A percentile compares a stretch with the other conserved stretches of the same genome.
phyloP scores from a whole-genome alignment of 768 basidiomycete species.

The Tylopilus sp. region DNA sequence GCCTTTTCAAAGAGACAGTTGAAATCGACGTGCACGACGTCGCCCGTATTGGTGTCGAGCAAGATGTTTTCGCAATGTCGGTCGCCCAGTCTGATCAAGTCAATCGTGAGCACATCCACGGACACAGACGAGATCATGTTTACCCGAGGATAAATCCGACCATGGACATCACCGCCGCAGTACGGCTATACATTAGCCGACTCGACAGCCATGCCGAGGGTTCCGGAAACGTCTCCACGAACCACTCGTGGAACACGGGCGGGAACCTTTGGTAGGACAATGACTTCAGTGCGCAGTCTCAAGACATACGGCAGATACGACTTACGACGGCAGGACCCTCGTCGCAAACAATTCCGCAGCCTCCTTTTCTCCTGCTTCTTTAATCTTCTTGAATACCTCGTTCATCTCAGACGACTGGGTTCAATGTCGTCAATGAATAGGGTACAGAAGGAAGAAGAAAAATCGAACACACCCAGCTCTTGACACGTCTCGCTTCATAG shows the following conservation, averaged over 20 bases:
- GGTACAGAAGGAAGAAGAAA: neutral
- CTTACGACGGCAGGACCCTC: conserved; percentile 59
- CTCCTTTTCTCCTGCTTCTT: conserved; percentile 45
- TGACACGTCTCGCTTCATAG: conserved; percentile 55
- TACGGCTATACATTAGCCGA: conserved; percentile 82
- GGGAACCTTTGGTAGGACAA: conserved; percentile 53
- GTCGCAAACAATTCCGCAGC: conserved; percentile 48
- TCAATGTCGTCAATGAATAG: neutral
- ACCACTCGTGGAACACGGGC: conserved; percentile 96
- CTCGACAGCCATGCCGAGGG: conserved; percentile 92
- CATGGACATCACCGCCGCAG: conserved; percentile 97
- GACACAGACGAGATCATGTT: neutral
- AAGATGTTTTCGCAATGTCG: conserved; percentile 96
- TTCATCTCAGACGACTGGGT: conserved; percentile 44
- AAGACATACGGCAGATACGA: neutral
- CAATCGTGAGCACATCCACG: neutral
- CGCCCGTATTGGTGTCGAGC: conserved; percentile 83
- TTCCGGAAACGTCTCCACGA: conserved; percentile 94
- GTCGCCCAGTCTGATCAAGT: conserved; percentile 77
- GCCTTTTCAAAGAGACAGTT: conserved; percentile 98
- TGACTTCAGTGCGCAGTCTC: too few relatives aligned
- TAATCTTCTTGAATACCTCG: conserved; percentile 48
- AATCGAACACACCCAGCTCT: conserved; percentile 44
- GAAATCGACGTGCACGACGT: conserved; percentile 95
- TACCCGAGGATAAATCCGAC: conserved; percentile 96